Evolutionary conservation across 202 grass and related monocot genomes (phyloP), one percentile per base, ranked within the genome.

Genomic region (Hordeum pubiflorum): DNA sequence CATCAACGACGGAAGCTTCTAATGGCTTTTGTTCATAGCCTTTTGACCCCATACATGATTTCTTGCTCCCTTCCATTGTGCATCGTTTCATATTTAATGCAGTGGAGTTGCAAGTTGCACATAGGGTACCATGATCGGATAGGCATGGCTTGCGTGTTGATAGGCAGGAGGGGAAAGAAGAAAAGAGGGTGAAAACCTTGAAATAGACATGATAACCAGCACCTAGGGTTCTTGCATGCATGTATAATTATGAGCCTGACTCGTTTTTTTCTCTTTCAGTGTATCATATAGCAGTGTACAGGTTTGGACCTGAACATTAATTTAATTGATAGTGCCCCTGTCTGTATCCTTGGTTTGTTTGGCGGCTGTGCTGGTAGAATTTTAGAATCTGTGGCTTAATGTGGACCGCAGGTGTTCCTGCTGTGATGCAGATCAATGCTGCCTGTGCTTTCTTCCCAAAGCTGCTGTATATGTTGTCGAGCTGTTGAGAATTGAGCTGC

Each of bases 171-270:
- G 72, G 33, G 24, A 44, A 39, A 69, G 74, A 85, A 84, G 85
- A 83, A 69, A 81, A 67, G 86, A 82, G 81, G 72, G 76, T 84
- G 73, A 38, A 56, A 75, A 76, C 81, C 77, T 83, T 70, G 72
- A 82, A 87, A 89, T 90, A 90, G 85, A 76, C 67, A 79, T 93
- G 85, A 81, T 87, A 86, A 86, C 81, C 74, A 76, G 44, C 64
- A 68, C 62, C 83, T 91, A 86, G 81, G 72, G 72, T 29, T 82
- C 79, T 80, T 91, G 87, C 89, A 76, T 94, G 92, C 89, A 79
- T 94, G 92, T 94, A 91, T 94, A 94, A 94, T 94, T 94, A 94
- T 89, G 81, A 58, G 55, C 69, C 80, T 89, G 80, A 91, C 48
- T 61, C 85, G 74, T 89, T 89, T 26, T 84, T 87, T 81, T 54